Conservation (phyloP, 345 rosid genomes). For the Acer yangbiense region DNA sequence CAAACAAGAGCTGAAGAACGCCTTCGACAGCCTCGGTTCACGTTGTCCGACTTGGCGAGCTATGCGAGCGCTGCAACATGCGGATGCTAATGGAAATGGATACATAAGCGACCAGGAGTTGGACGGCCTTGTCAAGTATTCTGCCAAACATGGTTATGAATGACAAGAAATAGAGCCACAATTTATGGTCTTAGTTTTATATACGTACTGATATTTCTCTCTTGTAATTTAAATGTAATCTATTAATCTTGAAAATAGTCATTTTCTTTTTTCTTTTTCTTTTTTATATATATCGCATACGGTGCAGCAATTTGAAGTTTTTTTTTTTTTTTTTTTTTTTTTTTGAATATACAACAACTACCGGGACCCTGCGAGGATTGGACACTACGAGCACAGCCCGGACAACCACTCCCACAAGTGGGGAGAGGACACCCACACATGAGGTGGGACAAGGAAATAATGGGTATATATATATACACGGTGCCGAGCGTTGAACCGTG, state of each 20-base stretch:
- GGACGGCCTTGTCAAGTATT: constrained; percentile 8
- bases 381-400: too few relatives aligned
- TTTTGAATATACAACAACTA: too few relatives aligned
- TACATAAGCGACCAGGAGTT: constrained; percentile 17
- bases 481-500: too few relatives aligned
- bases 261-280: too few relatives aligned
- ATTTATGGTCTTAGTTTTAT: not conserved
- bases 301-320: too few relatives aligned
- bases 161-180: not conserved
- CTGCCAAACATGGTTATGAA: constrained; percentile 2
- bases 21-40: constrained; percentile 23
- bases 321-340: too few relatives aligned
- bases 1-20: constrained; percentile 26
- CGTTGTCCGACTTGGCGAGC: constrained; percentile 15
- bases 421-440: too few relatives aligned
- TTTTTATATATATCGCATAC: too few relatives aligned
- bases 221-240: not conserved
- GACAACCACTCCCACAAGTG: too few relatives aligned
- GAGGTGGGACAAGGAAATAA: too few relatives aligned
- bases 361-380: too few relatives aligned
- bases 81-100: constrained; percentile 22
- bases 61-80: constrained; percentile 12
- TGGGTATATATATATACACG: too few relatives aligned
- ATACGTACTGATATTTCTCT: not conserved
- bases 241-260: not conserved